A percentile compares a stretch with the other conserved stretches of the same genome.
Evolutionary conservation across 192 early-diverging fungal genomes (phyloP).

Genomic region (Backusella morwellensis): DNA sequence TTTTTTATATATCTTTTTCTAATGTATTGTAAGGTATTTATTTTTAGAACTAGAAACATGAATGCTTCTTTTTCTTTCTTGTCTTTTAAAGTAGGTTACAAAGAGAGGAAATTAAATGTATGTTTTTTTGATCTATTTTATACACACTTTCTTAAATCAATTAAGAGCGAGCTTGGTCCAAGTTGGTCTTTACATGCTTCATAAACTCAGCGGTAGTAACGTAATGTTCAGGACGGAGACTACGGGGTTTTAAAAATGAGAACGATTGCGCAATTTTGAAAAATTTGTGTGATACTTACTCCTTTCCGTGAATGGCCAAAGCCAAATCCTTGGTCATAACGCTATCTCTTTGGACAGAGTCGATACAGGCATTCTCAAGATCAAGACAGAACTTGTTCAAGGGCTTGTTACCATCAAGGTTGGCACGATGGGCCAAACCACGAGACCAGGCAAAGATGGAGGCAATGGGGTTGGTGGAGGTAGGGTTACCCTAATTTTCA

Average conservation of each 20-base stretch:
- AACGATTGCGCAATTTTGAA: conserved; percentile 8
- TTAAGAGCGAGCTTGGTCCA: conserved; percentile 5
- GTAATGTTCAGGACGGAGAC: conserved; percentile 12
- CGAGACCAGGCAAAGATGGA: conserved; percentile 74
- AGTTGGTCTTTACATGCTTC: conserved; percentile 9
- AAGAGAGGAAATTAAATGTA: neutral
- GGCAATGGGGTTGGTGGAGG: conserved; percentile 92
- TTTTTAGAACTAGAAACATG: neutral
- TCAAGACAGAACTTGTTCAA: conserved; percentile 64
- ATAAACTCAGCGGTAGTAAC: conserved; percentile 11
- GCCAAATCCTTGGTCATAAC: conserved; percentile 98
- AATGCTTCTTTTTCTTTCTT: neutral
- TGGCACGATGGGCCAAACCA: conserved; percentile 91
- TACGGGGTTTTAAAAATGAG: conserved; percentile 3
- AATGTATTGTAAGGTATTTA: neutral
- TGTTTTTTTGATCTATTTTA: neutral
- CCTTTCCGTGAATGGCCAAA: conserved; percentile 68
- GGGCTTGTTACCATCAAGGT: conserved; percentile 73
- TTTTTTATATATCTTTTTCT: neutral
- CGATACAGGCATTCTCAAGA: conserved; percentile 87
- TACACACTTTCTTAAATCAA: conserved; percentile 6
- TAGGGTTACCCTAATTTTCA: conserved; percentile 66
- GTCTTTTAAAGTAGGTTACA: neutral
- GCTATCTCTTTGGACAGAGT: conserved; percentile 76
- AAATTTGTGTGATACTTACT: conserved; percentile 29